phyloP scores from a whole-genome alignment of 345 rosid species.

The Lagerstroemia speciosa region DNA sequence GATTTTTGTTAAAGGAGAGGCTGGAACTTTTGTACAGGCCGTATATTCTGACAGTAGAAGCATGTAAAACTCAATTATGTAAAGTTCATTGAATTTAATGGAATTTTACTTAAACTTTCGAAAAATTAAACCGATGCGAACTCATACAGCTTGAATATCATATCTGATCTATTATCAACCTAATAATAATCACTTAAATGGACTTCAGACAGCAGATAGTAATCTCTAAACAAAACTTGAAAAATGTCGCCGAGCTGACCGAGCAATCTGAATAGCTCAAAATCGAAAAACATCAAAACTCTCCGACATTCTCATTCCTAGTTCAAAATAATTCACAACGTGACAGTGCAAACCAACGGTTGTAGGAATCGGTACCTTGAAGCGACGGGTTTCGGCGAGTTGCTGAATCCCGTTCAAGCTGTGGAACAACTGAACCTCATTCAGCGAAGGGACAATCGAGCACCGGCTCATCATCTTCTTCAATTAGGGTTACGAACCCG shows the following conservation, averaged over 20 bases:
- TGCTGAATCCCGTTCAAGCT: slow-evolving; percentile 48
- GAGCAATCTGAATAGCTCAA: neutral
- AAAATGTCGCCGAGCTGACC: neutral
- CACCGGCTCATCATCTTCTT: slow-evolving; percentile 24
- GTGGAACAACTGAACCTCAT: slow-evolving; percentile 40
- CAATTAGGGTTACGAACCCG: neutral
- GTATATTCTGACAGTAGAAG: too few relatives aligned
- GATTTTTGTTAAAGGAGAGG: too few relatives aligned
- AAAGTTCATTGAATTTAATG: too few relatives aligned
- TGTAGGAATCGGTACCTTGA: slow-evolving; percentile 43
- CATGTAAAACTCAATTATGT: too few relatives aligned
- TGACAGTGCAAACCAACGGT: neutral
- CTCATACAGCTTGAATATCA: neutral
- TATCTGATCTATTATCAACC: neutral
- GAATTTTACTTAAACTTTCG: too few relatives aligned
- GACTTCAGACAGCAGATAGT: neutral
- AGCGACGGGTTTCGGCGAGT: slow-evolving; percentile 61
- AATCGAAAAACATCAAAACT: neutral
- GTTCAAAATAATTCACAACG: neutral
- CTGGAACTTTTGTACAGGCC: too few relatives aligned
- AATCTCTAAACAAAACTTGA: neutral
- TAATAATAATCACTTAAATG: too few relatives aligned
- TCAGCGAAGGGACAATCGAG: slow-evolving; percentile 21
- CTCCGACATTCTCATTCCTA: neutral
- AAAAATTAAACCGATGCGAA: too few relatives aligned